Evolutionary conservation across 78 protist species (phyloP).

Genomic region (Salpingoeca rosetta): DNA sequence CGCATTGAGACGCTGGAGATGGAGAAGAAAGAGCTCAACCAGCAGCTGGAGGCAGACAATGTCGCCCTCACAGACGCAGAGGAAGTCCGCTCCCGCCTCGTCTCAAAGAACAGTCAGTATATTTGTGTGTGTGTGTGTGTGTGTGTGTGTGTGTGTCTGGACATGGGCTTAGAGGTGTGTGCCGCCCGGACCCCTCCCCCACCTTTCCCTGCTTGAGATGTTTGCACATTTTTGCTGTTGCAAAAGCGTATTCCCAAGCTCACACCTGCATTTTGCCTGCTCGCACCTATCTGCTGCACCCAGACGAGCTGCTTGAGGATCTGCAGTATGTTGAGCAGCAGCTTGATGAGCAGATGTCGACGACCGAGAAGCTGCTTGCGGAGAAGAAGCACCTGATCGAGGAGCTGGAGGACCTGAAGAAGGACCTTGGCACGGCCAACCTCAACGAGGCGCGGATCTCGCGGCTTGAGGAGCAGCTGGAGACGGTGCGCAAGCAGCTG

Average conservation of each 20-base stretch:
- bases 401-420: constrained; percentile 12
- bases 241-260: constrained; percentile 15
- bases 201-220: too few relatives aligned
- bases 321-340: constrained; percentile 13
- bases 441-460: background rate
- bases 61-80: background rate
- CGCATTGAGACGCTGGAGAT: background rate
- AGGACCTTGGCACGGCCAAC: constrained; percentile 3
- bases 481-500: background rate
- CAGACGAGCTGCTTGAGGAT: constrained; percentile 39
- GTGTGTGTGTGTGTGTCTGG: background rate
- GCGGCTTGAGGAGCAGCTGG: constrained; percentile 8
- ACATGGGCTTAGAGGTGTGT: too few relatives aligned
- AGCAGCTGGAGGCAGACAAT: background rate
- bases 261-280: constrained; percentile 20
- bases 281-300: constrained; percentile 11
- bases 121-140: background rate
- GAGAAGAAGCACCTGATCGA: background rate
- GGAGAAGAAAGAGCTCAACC: background rate
- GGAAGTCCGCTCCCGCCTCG: background rate
- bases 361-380: background rate
- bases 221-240: too few relatives aligned
- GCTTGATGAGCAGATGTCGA: constrained; percentile 1
- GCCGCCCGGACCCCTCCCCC: too few relatives aligned
- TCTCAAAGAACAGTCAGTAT: constrained; percentile 4